Conservation (phyloP, 805 yeast genomes). For the Brettanomyces custersianus region DNA sequence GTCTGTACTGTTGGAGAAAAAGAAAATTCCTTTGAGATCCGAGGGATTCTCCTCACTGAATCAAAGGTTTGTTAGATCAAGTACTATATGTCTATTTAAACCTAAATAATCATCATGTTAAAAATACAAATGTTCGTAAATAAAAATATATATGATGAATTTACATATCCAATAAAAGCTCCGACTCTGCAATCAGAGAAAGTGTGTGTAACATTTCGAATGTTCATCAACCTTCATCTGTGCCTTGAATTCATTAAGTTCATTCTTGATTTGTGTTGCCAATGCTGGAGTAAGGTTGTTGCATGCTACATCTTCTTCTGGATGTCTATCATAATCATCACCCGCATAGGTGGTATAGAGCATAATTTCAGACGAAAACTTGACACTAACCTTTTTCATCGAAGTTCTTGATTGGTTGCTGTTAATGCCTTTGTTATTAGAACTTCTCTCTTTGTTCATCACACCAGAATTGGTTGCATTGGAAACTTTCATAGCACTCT, state of each 20-base stretch:
- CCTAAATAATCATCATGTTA: no score
- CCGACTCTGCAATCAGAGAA: conserved; percentile 37
- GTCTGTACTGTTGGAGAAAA: no score
- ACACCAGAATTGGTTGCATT: not conserved
- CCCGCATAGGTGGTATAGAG: conserved; percentile 79
- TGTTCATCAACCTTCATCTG: conserved; percentile 78
- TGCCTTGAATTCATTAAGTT: conserved; percentile 68
- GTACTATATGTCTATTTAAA: no score
- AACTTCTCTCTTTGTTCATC: not conserved
- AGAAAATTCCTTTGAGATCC: no score
- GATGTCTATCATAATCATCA: conserved; percentile 85
- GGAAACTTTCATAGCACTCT: not conserved
- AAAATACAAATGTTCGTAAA: no score
- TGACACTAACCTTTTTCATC: conserved; percentile 17
- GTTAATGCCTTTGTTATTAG: conserved; percentile 10
- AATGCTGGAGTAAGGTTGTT: conserved; percentile 79
- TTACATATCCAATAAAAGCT: no score
- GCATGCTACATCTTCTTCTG: conserved; percentile 82
- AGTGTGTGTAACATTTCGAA: conserved; percentile 78
- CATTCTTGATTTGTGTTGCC: conserved; percentile 81
- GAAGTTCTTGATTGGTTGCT: no score
- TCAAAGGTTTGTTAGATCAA: no score
- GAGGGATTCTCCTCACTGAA: no score
- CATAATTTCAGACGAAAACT: conserved; percentile 74
- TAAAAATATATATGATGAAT: no score